A percentile compares a stretch with the other conserved stretches of the same genome.
phyloP scores from a whole-genome alignment of 805 yeast genomes.

The Komagataella phaffii region DNA sequence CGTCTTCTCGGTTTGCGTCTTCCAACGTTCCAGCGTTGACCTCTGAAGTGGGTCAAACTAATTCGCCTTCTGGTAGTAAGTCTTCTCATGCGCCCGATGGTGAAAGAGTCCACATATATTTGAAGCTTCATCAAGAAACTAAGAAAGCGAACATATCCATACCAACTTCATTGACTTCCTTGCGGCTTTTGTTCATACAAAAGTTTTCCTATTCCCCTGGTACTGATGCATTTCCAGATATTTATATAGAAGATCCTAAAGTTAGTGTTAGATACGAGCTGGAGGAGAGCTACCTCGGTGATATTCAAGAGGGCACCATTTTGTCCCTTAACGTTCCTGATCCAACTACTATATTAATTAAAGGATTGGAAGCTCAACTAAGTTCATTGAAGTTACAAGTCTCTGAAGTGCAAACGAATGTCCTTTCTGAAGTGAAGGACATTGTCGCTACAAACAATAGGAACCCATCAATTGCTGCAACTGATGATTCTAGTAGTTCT shows the following conservation, averaged over 20 bases:
- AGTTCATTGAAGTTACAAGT: slow-evolving; percentile 14
- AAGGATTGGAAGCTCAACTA: slow-evolving; percentile 15
- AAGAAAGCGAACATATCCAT: slow-evolving; percentile 34
- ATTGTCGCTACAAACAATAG: not conserved
- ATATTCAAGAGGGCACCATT: slow-evolving; percentile 45
- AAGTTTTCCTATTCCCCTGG: slow-evolving; percentile 79
- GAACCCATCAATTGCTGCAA: not conserved
- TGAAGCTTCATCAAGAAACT: slow-evolving; percentile 37
- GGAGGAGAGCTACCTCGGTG: slow-evolving; percentile 52
- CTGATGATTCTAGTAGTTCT: not conserved
- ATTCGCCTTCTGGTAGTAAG: not conserved
- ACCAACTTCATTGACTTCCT: slow-evolving; percentile 36
- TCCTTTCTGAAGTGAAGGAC: slow-evolving; percentile 3
- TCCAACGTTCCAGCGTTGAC: not conserved
- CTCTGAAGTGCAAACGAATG: slow-evolving; percentile 11
- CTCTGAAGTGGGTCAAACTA: not conserved
- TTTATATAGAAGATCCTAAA: slow-evolving; percentile 53
- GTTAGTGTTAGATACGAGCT: slow-evolving; percentile 62
- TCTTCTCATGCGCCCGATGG: not conserved
- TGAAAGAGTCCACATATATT: slow-evolving; percentile 20
- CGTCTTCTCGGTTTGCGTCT: not conserved
- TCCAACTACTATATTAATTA: slow-evolving; percentile 9
- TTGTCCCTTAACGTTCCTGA: slow-evolving; percentile 31
- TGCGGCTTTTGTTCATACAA: slow-evolving; percentile 70
- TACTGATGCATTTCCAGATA: slow-evolving; percentile 57